Percentiles rank a stretch among this genome's conserved stretches.
Conservation (phyloP, 106 monocot species). For the Dioscorea dumetorum region DNA sequence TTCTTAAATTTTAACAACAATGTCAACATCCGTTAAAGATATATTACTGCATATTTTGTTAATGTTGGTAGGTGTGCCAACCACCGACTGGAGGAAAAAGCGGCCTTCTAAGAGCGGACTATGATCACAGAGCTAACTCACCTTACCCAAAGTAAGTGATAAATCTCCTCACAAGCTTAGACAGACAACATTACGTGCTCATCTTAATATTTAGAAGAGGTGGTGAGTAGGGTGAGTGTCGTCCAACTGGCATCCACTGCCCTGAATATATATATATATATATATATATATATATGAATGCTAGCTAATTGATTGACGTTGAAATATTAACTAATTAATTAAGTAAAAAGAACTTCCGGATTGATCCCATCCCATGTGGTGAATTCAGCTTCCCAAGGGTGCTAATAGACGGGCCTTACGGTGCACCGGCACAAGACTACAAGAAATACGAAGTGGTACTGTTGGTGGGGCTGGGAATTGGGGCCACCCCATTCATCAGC, state of each 20-base stretch:
- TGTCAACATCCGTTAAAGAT: too few species aligned
- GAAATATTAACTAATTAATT: too few species aligned
- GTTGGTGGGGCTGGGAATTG: slow-evolving; percentile 87
- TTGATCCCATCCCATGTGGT: too few species aligned
- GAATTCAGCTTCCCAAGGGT: slow-evolving; percentile 58
- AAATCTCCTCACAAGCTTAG: too few species aligned
- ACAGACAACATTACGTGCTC: too few species aligned
- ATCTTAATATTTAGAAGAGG: too few species aligned
- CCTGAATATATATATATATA: background rate
- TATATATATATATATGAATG: too few species aligned
- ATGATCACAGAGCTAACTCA: slow-evolving; percentile 10
- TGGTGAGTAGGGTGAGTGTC: too few species aligned
- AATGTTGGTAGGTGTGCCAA: slow-evolving; percentile 51
- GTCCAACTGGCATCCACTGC: background rate
- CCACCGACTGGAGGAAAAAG: slow-evolving; percentile 60
- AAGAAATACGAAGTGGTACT: slow-evolving; percentile 89
- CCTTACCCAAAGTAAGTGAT: slow-evolving; percentile 15
- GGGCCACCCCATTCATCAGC: slow-evolving; percentile 92
- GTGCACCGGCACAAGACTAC: slow-evolving; percentile 97
- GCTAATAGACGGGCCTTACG: slow-evolving; percentile 86
- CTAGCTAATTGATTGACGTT: too few species aligned
- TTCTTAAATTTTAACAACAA: too few species aligned
- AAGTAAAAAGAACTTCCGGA: too few species aligned
- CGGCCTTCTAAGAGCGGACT: slow-evolving; percentile 76
- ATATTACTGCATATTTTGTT: too few species aligned